Base-by-base conservation (phyloP, 306 rosid genomes). In the Cucurbita argyrosperma region DNA sequence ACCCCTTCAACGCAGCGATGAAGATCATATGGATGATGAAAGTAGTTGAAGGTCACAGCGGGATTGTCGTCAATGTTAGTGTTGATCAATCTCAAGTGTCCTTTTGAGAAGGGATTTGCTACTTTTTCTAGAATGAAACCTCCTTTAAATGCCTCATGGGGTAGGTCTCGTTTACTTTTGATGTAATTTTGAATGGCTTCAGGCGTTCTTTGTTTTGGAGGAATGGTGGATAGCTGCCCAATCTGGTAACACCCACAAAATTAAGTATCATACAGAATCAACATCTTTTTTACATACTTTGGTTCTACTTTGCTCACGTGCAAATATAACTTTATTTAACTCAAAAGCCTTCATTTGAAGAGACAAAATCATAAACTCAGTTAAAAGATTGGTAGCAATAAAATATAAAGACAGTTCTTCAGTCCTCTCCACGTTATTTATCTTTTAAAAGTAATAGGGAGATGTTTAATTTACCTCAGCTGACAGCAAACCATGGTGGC, bases 401-500 rank as follows among this genome's bases (percentile, higher is more conserved):
- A 30, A 61, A 16, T 30, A 13, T 14, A 10, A 60, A 60, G 18
- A 60, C 66, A 13, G 8, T 11, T 60, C 43, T 35, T 60, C 9
- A 23, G 45, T 60, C 35, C 66, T 61, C 45, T 61, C 68, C 11
- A 19, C 49, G 6, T 69, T 35, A 8, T 53, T 71, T 40, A 16
- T 71, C 16, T 52, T 71, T 54, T 37, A 16, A 10, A 26, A 37
- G 53, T 40, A 10, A 39, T 56, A 47, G 13, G 14, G 55, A 50
- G 58, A 30, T 16, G 15, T 49, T 50, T 13, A 30, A 14, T 79
- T 75, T 86, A 91, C 99, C 99, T 94, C 99, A 63, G 99, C 96
- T 19, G 97, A 94, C 88, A 94, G 30, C 72, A 94, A 82, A 55
- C 99, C 99, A 61, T 94, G 99, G 87, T 94, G 92, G 59, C 97